A percentile compares a stretch with the other conserved stretches of the same genome.
Evolutionary conservation across 2,329 filamentous ascomycete species (phyloP).

Genomic region (Colletotrichum cuscutae): DNA sequence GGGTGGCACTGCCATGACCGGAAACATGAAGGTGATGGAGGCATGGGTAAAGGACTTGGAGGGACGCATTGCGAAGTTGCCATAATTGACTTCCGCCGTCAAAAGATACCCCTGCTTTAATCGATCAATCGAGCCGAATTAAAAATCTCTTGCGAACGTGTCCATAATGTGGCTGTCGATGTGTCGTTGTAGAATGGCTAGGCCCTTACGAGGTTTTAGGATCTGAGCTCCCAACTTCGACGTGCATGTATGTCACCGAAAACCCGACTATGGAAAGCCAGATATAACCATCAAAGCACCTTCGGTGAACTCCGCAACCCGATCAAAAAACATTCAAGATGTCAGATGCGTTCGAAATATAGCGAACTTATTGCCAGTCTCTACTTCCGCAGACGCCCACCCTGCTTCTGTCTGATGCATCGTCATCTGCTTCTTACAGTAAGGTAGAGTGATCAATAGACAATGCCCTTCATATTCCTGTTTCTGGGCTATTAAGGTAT

Average conservation of each 20-base stretch:
- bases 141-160: background rate
- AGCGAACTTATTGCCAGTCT: background rate
- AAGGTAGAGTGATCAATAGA: no score
- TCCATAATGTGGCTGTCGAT: background rate
- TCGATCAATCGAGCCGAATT: background rate
- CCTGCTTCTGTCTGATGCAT: background rate
- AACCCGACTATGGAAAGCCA: background rate
- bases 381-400: background rate
- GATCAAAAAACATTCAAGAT: no score
- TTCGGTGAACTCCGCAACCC: no score
- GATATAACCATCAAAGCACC: background rate
- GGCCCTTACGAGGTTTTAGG: background rate
- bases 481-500: background rate
- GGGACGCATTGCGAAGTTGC: constrained; percentile 73
- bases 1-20: constrained; percentile 75
- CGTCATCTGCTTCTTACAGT: background rate
- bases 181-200: background rate
- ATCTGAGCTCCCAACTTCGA: background rate
- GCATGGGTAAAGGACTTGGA: constrained; percentile 91
- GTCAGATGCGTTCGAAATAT: background rate
- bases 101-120: constrained; percentile 48
- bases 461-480: background rate
- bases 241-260: background rate
- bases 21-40: constrained; percentile 87
- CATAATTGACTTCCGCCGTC: constrained; percentile 43